Evolutionary conservation across 129 eudicot genomes (phyloP), one percentile per base, ranked within the genome.

Genomic region (Scalesia atractyloides): DNA sequence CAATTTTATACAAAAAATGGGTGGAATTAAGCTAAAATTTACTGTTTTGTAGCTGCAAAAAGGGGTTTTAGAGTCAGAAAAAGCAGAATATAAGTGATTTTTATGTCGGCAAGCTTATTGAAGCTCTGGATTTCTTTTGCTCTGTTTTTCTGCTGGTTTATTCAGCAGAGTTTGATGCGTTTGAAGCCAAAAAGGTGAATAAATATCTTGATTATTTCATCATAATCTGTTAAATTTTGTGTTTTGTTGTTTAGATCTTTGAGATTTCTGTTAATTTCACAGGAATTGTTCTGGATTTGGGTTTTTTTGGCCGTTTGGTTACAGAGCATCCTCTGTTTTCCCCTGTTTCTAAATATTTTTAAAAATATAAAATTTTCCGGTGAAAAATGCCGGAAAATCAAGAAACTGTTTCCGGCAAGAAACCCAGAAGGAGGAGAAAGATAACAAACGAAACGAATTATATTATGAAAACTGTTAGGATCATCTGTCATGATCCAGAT

Each of bases 231-330:
- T 9, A 15, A 47, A 1, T 9, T 41, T 16, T 51, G 13, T 22
- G 50, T 67, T 48, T 71, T 24, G 1, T 20, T 43, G 69, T n/a
- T 19, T 43, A 52, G 69, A 41, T 59, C 24, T 74, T 52, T 39
- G 26, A 46, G 19, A 15, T 71, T 53, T 51, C 16, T 79, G 44
- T 16, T 51, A 63, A 30, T 70, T 77, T 60, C 83, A 77, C 91
- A 95, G 99, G 95, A 91, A 94, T 80, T 84, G 96, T 88, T 86
- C 86, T 84, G 97, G 97, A 73, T 91, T 90, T 7, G 85, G 67
- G 87, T 90, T 86, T 71, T 95, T 90, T 84, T 91, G 96, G 75
- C 83, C 85, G 24, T 90, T 84, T 88, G 19, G 46, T 19, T 47
- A 22, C 34, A 62, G 37, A 19, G 20, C 54, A 36, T 9, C 30